These are phyloP conservation scores for Talaromyces thailandensis DNA, from an alignment of 495 filamentous ascomycete genomes.

Conservation along the genomic window DNA sequence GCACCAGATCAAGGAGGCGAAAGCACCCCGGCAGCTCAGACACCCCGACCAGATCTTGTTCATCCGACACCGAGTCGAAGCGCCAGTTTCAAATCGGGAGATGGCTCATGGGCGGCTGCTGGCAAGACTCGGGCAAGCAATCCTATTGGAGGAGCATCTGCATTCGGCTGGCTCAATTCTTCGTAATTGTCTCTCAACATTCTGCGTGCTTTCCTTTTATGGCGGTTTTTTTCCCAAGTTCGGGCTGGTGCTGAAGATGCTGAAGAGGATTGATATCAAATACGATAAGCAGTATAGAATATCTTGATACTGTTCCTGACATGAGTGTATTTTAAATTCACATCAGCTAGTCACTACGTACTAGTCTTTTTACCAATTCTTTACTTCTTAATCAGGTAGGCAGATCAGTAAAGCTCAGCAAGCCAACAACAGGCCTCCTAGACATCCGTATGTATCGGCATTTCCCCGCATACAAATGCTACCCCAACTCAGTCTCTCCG, in stretches of 20 bases:
- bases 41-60: conserved; percentile 10
- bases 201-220: not conserved
- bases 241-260: not conserved
- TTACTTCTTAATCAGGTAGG: not conserved
- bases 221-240: not conserved
- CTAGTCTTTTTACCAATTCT: not conserved
- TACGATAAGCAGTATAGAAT: not conserved
- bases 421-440: too few species aligned
- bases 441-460: too few species aligned
- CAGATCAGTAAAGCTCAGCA: not conserved
- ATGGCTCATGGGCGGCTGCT: conserved; percentile 22
- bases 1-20: not conserved
- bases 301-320: not conserved
- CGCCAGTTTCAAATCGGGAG: conserved; percentile 16
- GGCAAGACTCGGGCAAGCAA: conserved; percentile 55
- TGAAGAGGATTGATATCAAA: not conserved
- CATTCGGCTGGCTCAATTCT: conserved; percentile 85
- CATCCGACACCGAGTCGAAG: conserved; percentile 16
- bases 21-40: conserved; percentile 14
- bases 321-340: not conserved
- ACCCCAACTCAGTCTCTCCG: not conserved
- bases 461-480: not conserved
- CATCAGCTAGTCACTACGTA: not conserved
- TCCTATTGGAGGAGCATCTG: conserved; percentile 84
- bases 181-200: conserved; percentile 5